A percentile compares a stretch with the other conserved stretches of the same genome.
Evolutionary conservation across 441 rosid genomes (phyloP).

Genomic region (Aleurites moluccanus): DNA sequence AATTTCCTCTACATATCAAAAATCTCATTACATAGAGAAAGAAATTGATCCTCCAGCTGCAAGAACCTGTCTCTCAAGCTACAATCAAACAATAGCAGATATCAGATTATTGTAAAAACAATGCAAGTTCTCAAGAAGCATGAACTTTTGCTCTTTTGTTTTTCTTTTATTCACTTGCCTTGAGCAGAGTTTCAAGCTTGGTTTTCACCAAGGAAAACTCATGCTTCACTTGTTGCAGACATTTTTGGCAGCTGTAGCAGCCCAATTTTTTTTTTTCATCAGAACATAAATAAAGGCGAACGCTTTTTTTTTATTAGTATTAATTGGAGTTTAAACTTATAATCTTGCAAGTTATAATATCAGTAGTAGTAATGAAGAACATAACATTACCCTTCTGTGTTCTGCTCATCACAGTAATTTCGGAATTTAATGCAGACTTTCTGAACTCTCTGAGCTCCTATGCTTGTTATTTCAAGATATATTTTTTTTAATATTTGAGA

Average conservation of each 20-base stretch:
- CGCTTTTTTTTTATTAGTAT: no score
- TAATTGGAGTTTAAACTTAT: neutral
- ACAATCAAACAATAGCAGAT: slow-evolving; percentile 19
- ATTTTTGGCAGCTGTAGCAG: slow-evolving; percentile 48
- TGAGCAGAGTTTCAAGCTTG: slow-evolving; percentile 59
- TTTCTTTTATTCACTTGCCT: slow-evolving; percentile 30
- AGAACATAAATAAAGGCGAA: neutral
- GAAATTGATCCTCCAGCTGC: slow-evolving; percentile 53
- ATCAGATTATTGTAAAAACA: neutral
- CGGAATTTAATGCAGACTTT: slow-evolving; percentile 53
- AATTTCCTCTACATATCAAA: slow-evolving; percentile 21
- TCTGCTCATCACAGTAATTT: slow-evolving; percentile 51
- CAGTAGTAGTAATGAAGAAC: neutral
- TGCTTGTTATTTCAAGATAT: slow-evolving; percentile 44
- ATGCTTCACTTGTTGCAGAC: slow-evolving; percentile 57
- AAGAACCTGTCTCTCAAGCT: slow-evolving; percentile 58
- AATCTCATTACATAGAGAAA: slow-evolving; percentile 22
- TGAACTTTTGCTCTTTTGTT: neutral
- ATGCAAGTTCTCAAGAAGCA: neutral
- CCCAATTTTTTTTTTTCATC: slow-evolving; percentile 11
- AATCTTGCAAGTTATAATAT: neutral
- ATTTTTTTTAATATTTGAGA: neutral
- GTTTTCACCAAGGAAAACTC: slow-evolving; percentile 52
- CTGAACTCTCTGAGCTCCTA: slow-evolving; percentile 73
- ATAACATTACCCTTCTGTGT: slow-evolving; percentile 52